Evolutionary conservation across 257 asterid species (phyloP), one percentile per base, ranked within the genome.

Genomic region (Striga asiatica): DNA sequence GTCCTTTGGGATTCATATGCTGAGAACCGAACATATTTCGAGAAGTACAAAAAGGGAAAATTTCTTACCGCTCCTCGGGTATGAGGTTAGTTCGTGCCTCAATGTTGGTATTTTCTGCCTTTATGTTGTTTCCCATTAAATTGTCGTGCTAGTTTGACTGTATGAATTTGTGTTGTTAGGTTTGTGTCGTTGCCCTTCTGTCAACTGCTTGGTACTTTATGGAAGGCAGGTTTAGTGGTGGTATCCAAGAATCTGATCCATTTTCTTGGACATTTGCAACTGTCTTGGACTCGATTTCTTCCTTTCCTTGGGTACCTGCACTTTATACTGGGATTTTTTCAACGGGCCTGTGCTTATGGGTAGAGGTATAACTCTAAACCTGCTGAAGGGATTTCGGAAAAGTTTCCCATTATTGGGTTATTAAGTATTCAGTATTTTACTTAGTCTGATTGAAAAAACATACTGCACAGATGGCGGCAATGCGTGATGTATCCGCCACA

Each of bases 241-340:
- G 77, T 61, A 39, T 64, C n/a, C 79, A 46, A 48, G 77, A 54
- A 29, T 38, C 54, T 53, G 74, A 68, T 66, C 75, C 73, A 54
- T 66, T 75, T n/a, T 64, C 83, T 41, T 78, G 79, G 88, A 76
- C 83, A 25, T 67, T 67, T 75, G 57, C 42, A 52, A 28, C 68
- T 43, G 61, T 71, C 42, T 58, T 59, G 17, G 70, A 67, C 55
- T 73, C 71, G 64, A 38, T 72, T 23, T 60, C 68, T 22, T 53
- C 67, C 45, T 86, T 81, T 78, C 96, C 94, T 52, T 86, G 96
- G 96, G 55, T 79, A 57, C 94, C 96, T 58, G 88, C 92, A 51
- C 60, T 83, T 27, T 86, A 83, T 66, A 86, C 96, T 16, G 96
- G 94, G 62, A 66, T 83, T 52, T 75, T 86, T 64, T 86, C 92